phyloP scores from a whole-genome alignment of 2,329 filamentous ascomycete genomes.

The Aspergillus unguis region DNA sequence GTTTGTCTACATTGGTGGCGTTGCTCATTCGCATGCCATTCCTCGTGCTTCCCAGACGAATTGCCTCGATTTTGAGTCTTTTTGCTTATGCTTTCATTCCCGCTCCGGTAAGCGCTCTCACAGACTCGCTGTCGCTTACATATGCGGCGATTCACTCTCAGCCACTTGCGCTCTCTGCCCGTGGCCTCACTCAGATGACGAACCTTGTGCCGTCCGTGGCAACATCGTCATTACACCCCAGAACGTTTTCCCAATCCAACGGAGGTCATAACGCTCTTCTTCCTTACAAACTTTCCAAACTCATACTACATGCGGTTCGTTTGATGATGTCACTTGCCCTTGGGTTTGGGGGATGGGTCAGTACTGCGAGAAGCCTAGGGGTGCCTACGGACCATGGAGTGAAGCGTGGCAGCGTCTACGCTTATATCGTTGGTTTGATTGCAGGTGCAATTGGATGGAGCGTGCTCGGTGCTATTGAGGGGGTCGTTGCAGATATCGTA shows the following conservation, averaged over 20 bases:
- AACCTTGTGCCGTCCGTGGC: constrained; percentile 68
- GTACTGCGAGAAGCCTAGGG: constrained; percentile 75
- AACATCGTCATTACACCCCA: constrained; percentile 61
- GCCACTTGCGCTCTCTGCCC: constrained; percentile 70
- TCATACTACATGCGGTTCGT: constrained; percentile 84
- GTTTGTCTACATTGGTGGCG: constrained; percentile 77
- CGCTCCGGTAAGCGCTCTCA: constrained; percentile 77
- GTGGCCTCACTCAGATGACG: constrained; percentile 75
- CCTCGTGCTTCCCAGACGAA: constrained; percentile 72
- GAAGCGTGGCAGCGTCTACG: constrained; percentile 79
- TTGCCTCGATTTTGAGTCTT: constrained; percentile 66
- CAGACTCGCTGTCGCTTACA: constrained; percentile 86
- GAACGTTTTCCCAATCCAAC: constrained; percentile 41
- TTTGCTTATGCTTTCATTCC: constrained; percentile 78
- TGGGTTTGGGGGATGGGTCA: constrained; percentile 95
- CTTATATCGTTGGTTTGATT: constrained; percentile 88
- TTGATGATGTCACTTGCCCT: constrained; percentile 87
- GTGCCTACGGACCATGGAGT: constrained; percentile 50
- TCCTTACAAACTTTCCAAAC: constrained; percentile 85
- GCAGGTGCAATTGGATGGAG: constrained; percentile 95
- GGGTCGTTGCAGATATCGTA: constrained; percentile 79
- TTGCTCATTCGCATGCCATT: constrained; percentile 80
- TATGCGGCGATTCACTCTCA: constrained; percentile 93
- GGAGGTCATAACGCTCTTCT: constrained; percentile 57
- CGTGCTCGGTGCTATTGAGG: constrained; percentile 85